phyloP scores from a whole-genome alignment of 2,329 filamentous ascomycete species.

The Claviceps fusiformis region DNA sequence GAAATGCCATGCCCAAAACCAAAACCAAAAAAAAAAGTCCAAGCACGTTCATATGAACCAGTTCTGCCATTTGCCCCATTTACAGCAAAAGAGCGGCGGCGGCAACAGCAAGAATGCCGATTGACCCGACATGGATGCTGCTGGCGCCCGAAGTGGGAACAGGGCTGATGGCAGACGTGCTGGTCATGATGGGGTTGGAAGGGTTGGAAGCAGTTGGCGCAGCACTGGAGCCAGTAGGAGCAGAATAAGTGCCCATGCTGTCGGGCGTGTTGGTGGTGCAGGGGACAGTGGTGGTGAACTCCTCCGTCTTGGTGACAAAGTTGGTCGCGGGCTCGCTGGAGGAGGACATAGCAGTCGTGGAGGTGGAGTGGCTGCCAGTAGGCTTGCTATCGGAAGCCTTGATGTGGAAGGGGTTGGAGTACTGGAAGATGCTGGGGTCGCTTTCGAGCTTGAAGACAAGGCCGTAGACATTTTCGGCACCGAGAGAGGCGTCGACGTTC shows the following conservation, averaged over 20 bases:
- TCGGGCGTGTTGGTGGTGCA: constrained; percentile 10
- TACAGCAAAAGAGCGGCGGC: constrained; percentile 31
- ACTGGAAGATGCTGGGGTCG: constrained; percentile 41
- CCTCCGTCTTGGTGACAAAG: constrained; percentile 2
- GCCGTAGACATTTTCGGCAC: constrained; percentile 38
- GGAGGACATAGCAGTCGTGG: constrained; percentile 8
- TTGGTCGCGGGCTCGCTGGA: constrained; percentile 10
- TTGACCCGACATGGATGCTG: constrained; percentile 21
- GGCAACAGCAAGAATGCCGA: constrained; percentile 26
- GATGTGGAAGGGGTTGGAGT: constrained; percentile 48
- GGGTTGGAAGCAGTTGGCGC: background rate
- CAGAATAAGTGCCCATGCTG: constrained; percentile 7
- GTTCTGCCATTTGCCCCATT: constrained; percentile 13
- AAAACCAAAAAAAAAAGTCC: background rate
- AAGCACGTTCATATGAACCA: background rate
- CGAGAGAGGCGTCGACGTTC: constrained; percentile 32
- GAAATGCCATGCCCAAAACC: background rate
- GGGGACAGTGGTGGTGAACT: constrained; percentile 5
- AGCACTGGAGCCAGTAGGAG: background rate
- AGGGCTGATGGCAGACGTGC: background rate
- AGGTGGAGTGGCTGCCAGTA: constrained; percentile 11
- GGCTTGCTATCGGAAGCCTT: constrained; percentile 14
- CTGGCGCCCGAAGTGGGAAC: constrained; percentile 10
- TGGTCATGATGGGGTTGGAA: background rate
- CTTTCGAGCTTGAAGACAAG: constrained; percentile 38